These are phyloP conservation scores for Paramecium bursaria DNA, from an alignment of 73 alveolate species.

Conservation along the genomic window DNA sequence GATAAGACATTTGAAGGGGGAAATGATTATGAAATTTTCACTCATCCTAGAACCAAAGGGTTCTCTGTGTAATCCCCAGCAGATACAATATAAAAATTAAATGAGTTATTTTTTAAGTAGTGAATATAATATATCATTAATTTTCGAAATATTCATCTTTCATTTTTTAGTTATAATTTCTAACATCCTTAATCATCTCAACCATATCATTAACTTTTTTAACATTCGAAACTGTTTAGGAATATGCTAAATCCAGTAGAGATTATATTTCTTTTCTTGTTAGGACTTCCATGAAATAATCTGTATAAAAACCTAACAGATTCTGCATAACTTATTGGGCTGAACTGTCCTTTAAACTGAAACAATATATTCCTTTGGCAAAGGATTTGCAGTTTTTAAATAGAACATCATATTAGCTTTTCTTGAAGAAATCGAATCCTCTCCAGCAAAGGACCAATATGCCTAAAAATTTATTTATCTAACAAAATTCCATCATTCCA, in stretches of 20 bases:
- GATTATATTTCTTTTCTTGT: slow-evolving; percentile 6
- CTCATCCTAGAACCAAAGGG: slow-evolving; percentile 86
- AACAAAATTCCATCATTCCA: not conserved
- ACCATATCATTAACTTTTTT: no score
- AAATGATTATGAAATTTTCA: slow-evolving; percentile 94
- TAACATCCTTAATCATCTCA: no score
- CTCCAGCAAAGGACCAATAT: slow-evolving; percentile 2
- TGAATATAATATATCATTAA: not conserved
- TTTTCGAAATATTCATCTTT: no score
- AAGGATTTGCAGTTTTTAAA: slow-evolving; percentile 32
- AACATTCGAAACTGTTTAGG: slow-evolving; percentile 19
- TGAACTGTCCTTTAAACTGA: not conserved
- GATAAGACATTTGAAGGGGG: slow-evolving; percentile 96
- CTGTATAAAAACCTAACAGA: slow-evolving; percentile 37
- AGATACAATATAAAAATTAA: slow-evolving; percentile 83
- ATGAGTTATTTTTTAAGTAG: slow-evolving; percentile 69
- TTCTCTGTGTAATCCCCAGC: slow-evolving; percentile 86
- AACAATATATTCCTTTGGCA: not conserved
- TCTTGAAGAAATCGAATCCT: slow-evolving; percentile 24
- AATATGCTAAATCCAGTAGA: not conserved
- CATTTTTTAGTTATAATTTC: no score
- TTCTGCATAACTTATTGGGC: slow-evolving; percentile 15
- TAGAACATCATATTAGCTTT: slow-evolving; percentile 44
- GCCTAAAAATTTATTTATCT: slow-evolving; percentile 13
- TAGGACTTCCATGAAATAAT: not conserved